Conservation (phyloP, 176 grass and related monocot genomes). For the Typha latifolia region DNA sequence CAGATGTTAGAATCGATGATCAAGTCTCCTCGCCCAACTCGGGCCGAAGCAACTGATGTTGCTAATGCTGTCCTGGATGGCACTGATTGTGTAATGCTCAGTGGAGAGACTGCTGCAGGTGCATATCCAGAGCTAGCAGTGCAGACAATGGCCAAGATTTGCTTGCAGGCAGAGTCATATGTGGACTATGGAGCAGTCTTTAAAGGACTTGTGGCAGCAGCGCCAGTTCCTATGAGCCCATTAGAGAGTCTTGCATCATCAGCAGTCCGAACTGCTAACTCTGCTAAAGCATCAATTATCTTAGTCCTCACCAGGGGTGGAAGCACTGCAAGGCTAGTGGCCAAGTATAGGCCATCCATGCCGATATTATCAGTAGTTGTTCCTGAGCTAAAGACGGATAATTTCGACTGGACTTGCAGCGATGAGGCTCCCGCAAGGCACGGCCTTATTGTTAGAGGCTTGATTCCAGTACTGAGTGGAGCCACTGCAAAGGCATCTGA, state of each 20-base stretch:
- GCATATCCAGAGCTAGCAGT: slow-evolving; percentile 69
- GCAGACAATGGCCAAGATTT: slow-evolving; percentile 72
- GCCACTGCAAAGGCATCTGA: slow-evolving; percentile 57
- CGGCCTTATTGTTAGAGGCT: slow-evolving; percentile 48
- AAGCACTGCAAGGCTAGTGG: slow-evolving; percentile 58
- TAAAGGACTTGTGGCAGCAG: slow-evolving; percentile 36
- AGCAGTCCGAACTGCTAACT: slow-evolving; percentile 49
- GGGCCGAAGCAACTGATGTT: slow-evolving; percentile 75
- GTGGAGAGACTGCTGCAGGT: slow-evolving; percentile 77
- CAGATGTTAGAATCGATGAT: slow-evolving; percentile 97
- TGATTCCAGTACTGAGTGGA: slow-evolving; percentile 54
- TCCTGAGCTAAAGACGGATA: slow-evolving; percentile 48
- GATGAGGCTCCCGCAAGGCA: slow-evolving; percentile 79
- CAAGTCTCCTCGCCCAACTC: slow-evolving; percentile 75
- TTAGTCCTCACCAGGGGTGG: slow-evolving; percentile 82
- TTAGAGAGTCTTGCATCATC: slow-evolving; percentile 87
- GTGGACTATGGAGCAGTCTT: slow-evolving; percentile 49
- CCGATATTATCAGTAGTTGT: slow-evolving; percentile 48
- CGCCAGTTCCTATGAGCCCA: slow-evolving; percentile 53
- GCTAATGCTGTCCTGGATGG: slow-evolving; percentile 86
- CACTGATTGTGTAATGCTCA: slow-evolving; percentile 81
- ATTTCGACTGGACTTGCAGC: slow-evolving; percentile 71
- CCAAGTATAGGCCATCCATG: slow-evolving; percentile 75
- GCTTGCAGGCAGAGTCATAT: slow-evolving; percentile 49
- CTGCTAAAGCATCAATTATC: slow-evolving; percentile 51